These are phyloP conservation scores for Taphrina pruni DNA, from an alignment of 1,139 yeast species.

Conservation along the genomic window DNA sequence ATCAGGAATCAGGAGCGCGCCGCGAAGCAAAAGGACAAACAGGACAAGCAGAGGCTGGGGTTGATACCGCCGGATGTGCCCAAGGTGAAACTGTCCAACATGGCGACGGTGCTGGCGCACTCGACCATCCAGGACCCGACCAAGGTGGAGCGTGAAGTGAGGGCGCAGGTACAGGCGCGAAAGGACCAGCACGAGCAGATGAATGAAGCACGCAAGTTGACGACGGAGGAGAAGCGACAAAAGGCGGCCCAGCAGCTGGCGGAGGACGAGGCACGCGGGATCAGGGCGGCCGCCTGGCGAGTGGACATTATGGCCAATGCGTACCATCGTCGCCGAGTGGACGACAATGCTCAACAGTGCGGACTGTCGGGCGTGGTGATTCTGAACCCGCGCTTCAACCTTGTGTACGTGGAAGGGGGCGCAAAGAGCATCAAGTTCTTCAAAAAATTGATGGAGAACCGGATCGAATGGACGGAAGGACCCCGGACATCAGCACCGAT, in stretches of 20 bases:
- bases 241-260: conserved; percentile 58
- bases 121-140: conserved; percentile 94
- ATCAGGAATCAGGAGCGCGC: conserved; percentile 74
- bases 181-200: conserved; percentile 63
- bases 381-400: conserved; percentile 57
- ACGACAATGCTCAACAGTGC: conserved; percentile 77
- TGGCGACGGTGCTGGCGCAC: conserved; percentile 83
- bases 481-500: conserved; percentile 51
- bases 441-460: conserved; percentile 63
- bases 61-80: conserved; percentile 88
- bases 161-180: conserved; percentile 70
- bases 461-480: conserved; percentile 73
- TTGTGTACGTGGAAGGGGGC: conserved; percentile 78
- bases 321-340: conserved; percentile 73
- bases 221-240: conserved; percentile 62
- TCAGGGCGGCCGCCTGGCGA: conserved; percentile 63
- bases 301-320: conserved; percentile 64
- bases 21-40: conserved; percentile 68
- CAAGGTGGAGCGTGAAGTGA: conserved; percentile 74
- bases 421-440: conserved; percentile 65
- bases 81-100: conserved; percentile 78
- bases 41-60: conserved; percentile 79
- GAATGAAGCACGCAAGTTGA: conserved; percentile 68
- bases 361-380: conserved; percentile 66
- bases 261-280: conserved; percentile 61